Evolutionary conservation across 306 rosid species (phyloP).

Genomic region (Astragalus membranaceus): DNA sequence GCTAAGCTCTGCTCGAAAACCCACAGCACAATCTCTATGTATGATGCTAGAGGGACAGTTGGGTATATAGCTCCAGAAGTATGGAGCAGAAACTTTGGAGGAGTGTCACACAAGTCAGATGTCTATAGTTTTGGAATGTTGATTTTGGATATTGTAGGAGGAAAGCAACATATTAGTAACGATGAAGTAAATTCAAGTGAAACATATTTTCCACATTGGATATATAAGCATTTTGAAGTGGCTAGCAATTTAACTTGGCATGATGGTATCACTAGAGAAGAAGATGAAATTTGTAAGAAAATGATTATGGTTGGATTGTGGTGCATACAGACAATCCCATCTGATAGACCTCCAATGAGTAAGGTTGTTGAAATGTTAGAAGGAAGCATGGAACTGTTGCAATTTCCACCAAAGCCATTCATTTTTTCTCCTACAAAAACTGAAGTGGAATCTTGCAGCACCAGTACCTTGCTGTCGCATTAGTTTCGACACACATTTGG

Average conservation of each 20-base stretch:
- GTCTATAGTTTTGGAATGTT: constrained; percentile 50
- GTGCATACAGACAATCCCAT: constrained; percentile 20
- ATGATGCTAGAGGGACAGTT: constrained; percentile 35
- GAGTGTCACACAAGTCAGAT: constrained; percentile 39
- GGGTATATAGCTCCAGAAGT: constrained; percentile 45
- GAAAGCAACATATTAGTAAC: constrained; percentile 11
- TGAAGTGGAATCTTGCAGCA: background rate
- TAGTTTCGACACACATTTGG: too few species aligned
- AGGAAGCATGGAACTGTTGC: constrained; percentile 15
- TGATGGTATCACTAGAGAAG: background rate
- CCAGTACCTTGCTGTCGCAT: background rate
- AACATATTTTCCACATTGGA: constrained; percentile 36
- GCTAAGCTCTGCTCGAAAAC: constrained; percentile 29
- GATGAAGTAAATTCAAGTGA: constrained; percentile 15
- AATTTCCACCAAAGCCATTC: constrained; percentile 19
- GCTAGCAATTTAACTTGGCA: background rate
- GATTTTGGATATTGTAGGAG: constrained; percentile 39
- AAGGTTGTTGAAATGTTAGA: constrained; percentile 24
- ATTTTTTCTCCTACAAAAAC: background rate
- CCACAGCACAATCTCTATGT: constrained; percentile 26
- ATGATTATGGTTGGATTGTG: constrained; percentile 19
- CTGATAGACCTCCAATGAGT: constrained; percentile 20
- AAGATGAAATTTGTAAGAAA: constrained; percentile 20
- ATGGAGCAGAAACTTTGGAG: constrained; percentile 31
- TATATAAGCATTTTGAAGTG: constrained; percentile 23